A percentile compares a stretch with the other conserved stretches of the same genome.
Evolutionary conservation across 305 asterid species (phyloP).

Genomic region (Nicotiana rustica): DNA sequence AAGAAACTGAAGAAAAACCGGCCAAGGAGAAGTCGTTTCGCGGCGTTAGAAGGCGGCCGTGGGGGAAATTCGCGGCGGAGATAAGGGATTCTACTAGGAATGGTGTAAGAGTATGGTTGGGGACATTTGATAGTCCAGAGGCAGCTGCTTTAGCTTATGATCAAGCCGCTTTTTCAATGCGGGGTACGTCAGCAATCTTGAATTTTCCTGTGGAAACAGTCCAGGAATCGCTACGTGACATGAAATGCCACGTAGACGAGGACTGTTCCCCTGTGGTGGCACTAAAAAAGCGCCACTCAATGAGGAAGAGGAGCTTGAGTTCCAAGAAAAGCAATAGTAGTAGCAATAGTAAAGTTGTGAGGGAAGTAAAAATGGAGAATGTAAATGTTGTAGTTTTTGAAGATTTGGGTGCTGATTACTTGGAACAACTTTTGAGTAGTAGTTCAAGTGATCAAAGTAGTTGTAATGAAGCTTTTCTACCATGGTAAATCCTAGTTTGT

Average conservation of each 20-base stretch:
- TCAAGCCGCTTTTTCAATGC: conserved; percentile 78
- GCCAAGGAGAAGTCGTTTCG: conserved; percentile 53
- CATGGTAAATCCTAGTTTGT: conserved; percentile 28
- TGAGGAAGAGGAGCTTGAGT: conserved; percentile 48
- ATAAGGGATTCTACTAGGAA: conserved; percentile 83
- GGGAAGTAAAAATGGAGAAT: conserved; percentile 43
- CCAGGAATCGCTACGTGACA: conserved; percentile 63
- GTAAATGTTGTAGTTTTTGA: conserved; percentile 65
- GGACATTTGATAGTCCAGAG: conserved; percentile 80
- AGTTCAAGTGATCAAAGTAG: conserved; percentile 32
- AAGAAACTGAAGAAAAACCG: conserved; percentile 10
- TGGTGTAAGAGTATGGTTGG: conserved; percentile 80
- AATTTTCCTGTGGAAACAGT: conserved; percentile 77
- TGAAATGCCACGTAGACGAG: conserved; percentile 49
- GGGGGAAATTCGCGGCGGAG: conserved; percentile 95
- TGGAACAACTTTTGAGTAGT: conserved; percentile 72
- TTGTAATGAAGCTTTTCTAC: conserved; percentile 30
- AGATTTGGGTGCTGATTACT: conserved; percentile 78
- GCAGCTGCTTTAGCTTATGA: conserved; percentile 89
- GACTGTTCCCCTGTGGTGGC: conserved; percentile 80
- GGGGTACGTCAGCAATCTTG: conserved; percentile 66
- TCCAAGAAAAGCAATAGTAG: conserved; percentile 6
- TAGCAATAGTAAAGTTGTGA: conserved; percentile 5
- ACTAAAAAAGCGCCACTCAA: conserved; percentile 69
- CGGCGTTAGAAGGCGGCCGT: conserved; percentile 79